Evolutionary conservation across 495 filamentous ascomycete genomes (phyloP).

Genomic region (Podospora appendiculata): DNA sequence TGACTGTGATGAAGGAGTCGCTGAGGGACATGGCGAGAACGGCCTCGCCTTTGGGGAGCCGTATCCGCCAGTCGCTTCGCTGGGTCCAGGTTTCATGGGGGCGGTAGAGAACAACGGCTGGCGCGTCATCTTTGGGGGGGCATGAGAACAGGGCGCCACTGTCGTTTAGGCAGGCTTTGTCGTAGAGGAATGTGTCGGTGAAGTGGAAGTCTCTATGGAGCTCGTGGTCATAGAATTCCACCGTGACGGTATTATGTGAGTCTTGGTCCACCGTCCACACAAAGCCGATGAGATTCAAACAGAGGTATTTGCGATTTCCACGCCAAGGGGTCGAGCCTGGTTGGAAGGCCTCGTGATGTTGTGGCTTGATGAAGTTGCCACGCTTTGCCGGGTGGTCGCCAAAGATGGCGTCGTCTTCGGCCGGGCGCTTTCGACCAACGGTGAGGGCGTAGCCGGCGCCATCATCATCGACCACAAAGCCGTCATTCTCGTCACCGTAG

Average conservation of each 20-base stretch:
- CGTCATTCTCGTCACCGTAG: conserved; percentile 59
- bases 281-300: conserved; percentile 84
- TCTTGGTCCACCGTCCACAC: conserved; percentile 98
- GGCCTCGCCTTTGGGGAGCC: conserved; percentile 72
- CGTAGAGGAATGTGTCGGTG: conserved; percentile 89
- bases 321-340: conserved; percentile 93
- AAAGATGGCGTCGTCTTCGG: conserved; percentile 34
- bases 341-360: conserved; percentile 77
- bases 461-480: conserved; percentile 92
- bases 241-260: conserved; percentile 87
- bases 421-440: conserved; percentile 57
- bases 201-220: conserved; percentile 93
- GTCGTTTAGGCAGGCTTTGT: conserved; percentile 86
- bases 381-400: conserved; percentile 34
- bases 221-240: conserved; percentile 94
- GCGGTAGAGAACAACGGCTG: conserved; percentile 87
- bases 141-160: conserved; percentile 83
- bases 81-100: conserved; percentile 96
- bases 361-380: conserved; percentile 50
- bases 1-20: conserved; percentile 82
- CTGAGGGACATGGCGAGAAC: conserved; percentile 84
- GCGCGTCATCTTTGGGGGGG: conserved; percentile 55
- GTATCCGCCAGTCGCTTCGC: conserved; percentile 81
- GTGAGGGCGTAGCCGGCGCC: conserved; percentile 84
- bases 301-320: conserved; percentile 87